A percentile compares a stretch with the other conserved stretches of the same genome.
These are phyloP conservation scores for Phyllosticta citrichinensis DNA, from an alignment of 2,329 filamentous ascomycete species.

Conservation along the genomic window DNA sequence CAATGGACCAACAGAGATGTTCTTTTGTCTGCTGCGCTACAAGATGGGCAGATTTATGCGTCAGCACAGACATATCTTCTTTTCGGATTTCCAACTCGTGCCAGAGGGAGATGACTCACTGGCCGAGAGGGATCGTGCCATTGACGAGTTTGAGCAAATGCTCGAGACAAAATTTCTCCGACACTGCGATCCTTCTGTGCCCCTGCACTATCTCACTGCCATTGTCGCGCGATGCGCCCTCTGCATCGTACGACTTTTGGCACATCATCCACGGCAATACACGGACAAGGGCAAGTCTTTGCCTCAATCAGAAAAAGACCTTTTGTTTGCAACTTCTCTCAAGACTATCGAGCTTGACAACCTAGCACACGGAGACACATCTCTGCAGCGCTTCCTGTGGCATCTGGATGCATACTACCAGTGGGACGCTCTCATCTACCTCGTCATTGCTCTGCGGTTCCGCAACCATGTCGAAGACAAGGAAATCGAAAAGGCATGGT, in stretches of 20 bases:
- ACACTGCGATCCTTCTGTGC: slow-evolving; percentile 26
- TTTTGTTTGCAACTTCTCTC: slow-evolving; percentile 31
- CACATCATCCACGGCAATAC: slow-evolving; percentile 35
- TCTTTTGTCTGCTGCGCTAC: slow-evolving; percentile 35
- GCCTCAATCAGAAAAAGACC: slow-evolving; percentile 26
- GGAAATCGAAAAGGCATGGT: slow-evolving; percentile 33
- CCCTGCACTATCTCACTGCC: slow-evolving; percentile 35
- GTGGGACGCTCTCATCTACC: slow-evolving; percentile 44
- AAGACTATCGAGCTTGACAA: slow-evolving; percentile 34
- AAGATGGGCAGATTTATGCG: slow-evolving; percentile 33
- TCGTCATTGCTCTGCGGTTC: slow-evolving; percentile 28
- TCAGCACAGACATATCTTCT: slow-evolving; percentile 11
- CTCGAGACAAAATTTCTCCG: slow-evolving; percentile 31
- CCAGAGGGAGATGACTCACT: slow-evolving; percentile 17
- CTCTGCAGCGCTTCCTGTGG: slow-evolving; percentile 35
- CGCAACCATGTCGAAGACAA: slow-evolving; percentile 17
- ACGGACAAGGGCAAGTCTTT: slow-evolving; percentile 19
- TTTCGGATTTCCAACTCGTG: slow-evolving; percentile 18
- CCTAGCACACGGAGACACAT: slow-evolving; percentile 28
- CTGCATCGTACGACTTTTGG: slow-evolving; percentile 34
- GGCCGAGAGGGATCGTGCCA: slow-evolving; percentile 21
- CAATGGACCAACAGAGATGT: slow-evolving; percentile 39
- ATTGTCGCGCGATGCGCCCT: slow-evolving; percentile 36
- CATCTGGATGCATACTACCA: slow-evolving; percentile 39
- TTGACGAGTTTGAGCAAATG: slow-evolving; percentile 32